Evolutionary conservation across 75 land plant species (phyloP).

Genomic region (Cupressus sempervirens): DNA sequence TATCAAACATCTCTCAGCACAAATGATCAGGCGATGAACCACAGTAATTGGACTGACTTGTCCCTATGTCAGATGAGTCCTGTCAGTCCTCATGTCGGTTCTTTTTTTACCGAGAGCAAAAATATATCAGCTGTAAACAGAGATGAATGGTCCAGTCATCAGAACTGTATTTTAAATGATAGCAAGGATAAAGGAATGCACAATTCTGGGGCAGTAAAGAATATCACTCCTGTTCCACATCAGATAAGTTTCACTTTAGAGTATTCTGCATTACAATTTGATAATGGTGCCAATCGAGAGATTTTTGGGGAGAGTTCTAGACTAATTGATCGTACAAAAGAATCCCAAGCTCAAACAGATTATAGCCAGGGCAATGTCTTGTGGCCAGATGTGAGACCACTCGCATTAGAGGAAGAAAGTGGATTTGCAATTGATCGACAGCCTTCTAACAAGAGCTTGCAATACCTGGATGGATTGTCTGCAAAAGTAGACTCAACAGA

Average conservation of each 20-base stretch:
- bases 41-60: not conserved
- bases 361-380: conserved; percentile 1
- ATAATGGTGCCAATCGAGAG: not conserved
- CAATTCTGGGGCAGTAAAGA: not conserved
- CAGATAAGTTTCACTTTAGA: not conserved
- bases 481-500: not conserved
- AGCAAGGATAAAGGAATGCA: conserved; percentile 6
- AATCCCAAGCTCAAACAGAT: conserved; percentile 8
- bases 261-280: not conserved
- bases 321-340: conserved; percentile 3
- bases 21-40: conserved; percentile 3
- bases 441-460: conserved; percentile 2
- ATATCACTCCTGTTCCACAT: not conserved
- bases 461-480: not conserved
- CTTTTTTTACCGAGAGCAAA: not conserved
- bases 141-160: not conserved
- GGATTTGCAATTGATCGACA: not conserved
- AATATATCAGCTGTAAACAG: not conserved
- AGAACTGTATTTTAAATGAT: not conserved
- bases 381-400: not conserved
- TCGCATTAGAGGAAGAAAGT: not conserved
- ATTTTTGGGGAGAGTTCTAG: not conserved
- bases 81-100: conserved; percentile 1
- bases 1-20: not conserved
- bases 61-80: conserved; percentile 1